Base-by-base conservation (phyloP, 106 monocot genomes). In the Acorus gramineus region DNA sequence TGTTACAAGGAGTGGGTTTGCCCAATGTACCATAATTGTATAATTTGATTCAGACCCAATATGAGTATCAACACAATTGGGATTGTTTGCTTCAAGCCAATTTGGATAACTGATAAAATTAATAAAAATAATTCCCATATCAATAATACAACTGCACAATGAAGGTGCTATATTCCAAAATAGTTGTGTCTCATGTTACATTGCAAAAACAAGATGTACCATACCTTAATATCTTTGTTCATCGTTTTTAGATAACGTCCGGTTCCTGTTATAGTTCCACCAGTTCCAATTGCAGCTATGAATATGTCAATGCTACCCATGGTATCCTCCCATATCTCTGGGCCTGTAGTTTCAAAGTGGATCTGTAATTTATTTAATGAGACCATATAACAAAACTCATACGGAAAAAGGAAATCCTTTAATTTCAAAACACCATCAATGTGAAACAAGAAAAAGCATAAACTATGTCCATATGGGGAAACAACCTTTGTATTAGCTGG, bases 291-390 rank as follows among this genome's bases (percentile, higher is more conserved):
- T 69, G 77, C 84, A 14, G 86, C 84, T 68, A 94, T 51, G 42
- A 94, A 82, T 69, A 94, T 84, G 57, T 94, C 93, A 63, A 94
- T 82, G 46, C 76, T 57, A 47, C 89, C 89, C 79, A 86, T 74
- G 42, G 93, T 94, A 62, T 89, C 93, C 46, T 94, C 86, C 93
- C 93, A 93, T 76, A 89, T 93, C 84, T 94, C 93, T 67, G 83
- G 86, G 69, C 93, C 93, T 79, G 94, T 94, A 69, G 85, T 86
- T 84, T 94, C 86, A 84, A 89, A 94, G 73, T 94, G 89, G 66
- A 89, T 86, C 94, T 94, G 89, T 81, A 79, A 52, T 79, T 77
- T 77, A 77, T 73, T 76, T 49, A 82, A 77, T 77, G 71, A 65
- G 50, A 70, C 61, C 60, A 69, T 68, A 65, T 73, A 56, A 47